These are phyloP conservation scores for Lodderomyces margitis DNA, from an alignment of 1,139 yeast species.

Conservation along the genomic window DNA sequence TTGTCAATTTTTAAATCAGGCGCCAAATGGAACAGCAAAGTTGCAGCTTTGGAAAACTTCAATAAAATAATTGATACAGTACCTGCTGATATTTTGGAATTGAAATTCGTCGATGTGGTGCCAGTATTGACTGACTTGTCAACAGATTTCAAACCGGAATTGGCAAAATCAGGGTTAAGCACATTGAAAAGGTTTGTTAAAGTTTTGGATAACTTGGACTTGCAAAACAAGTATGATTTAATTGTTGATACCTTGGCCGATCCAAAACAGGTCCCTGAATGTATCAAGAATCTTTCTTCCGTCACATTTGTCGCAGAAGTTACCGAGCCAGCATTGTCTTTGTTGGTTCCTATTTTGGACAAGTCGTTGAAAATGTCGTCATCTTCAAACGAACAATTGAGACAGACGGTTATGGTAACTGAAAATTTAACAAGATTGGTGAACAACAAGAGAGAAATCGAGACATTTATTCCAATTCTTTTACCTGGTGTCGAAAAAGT, in stretches of 20 bases:
- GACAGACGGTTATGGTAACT: conserved; percentile 94
- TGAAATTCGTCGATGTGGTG: conserved; percentile 71
- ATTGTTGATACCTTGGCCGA: conserved; percentile 88
- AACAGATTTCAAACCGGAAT: conserved; percentile 95
- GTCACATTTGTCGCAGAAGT: conserved; percentile 98
- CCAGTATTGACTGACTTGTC: conserved; percentile 87
- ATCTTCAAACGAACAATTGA: conserved; percentile 90
- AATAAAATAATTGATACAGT: conserved; percentile 76
- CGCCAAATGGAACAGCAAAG: conserved; percentile 91
- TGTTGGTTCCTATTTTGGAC: conserved; percentile 88
- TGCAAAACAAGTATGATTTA: conserved; percentile 79
- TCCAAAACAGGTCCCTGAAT: conserved; percentile 83
- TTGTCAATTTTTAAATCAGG: conserved; percentile 68
- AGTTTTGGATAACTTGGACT: conserved; percentile 88
- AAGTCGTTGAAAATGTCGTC: conserved; percentile 87
- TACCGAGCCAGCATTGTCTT: conserved; percentile 89
- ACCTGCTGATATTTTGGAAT: conserved; percentile 82
- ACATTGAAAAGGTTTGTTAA: conserved; percentile 71
- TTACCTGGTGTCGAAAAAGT: conserved; percentile 91
- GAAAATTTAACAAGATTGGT: conserved; percentile 95
- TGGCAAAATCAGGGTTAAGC: conserved; percentile 79
- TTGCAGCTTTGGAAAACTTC: conserved; percentile 71
- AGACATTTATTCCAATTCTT: conserved; percentile 78
- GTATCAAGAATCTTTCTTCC: conserved; percentile 85
- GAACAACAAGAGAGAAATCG: conserved; percentile 90